Percentiles rank a stretch among this genome's conserved stretches.
These are phyloP conservation scores for Nemania diffusa DNA, from an alignment of 2,329 filamentous ascomycete species.

Conservation along the genomic window DNA sequence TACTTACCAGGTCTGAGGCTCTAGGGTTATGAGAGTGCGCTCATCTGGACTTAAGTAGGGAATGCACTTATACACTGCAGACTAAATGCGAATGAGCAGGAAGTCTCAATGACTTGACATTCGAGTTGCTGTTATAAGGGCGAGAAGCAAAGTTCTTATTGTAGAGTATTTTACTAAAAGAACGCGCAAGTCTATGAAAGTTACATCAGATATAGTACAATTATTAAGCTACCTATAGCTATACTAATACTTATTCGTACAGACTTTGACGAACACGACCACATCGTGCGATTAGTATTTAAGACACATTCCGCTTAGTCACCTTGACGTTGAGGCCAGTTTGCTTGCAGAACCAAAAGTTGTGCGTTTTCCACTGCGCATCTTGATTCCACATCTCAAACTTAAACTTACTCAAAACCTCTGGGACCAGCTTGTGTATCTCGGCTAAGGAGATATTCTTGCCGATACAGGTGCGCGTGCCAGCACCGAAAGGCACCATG, in stretches of 20 bases:
- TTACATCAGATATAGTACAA: neutral
- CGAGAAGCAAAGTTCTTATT: neutral
- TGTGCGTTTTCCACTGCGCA: slow-evolving; percentile 33
- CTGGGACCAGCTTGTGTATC: slow-evolving; percentile 39
- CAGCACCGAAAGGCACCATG: slow-evolving; percentile 59
- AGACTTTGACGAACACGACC: too few relatives aligned
- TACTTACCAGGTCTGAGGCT: too few relatives aligned
- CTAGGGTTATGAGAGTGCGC: too few relatives aligned
- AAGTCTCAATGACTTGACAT: neutral
- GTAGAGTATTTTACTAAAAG: neutral
- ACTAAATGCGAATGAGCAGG: neutral
- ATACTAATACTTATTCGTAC: slow-evolving; percentile 3
- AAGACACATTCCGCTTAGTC: slow-evolving; percentile 15
- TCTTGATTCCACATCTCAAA: slow-evolving; percentile 33
- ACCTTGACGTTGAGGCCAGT: slow-evolving; percentile 25
- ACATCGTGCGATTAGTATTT: slow-evolving; percentile 1
- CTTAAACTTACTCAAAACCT: slow-evolving; percentile 34
- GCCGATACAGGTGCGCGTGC: slow-evolving; percentile 61
- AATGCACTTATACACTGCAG: neutral
- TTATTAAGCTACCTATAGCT: slow-evolving; percentile 1
- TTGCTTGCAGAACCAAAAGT: slow-evolving; percentile 39
- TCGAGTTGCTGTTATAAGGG: neutral
- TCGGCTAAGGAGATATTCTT: slow-evolving; percentile 39
- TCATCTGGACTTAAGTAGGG: neutral
- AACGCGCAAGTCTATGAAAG: neutral